A percentile compares a stretch with the other conserved stretches of the same genome.
Conservation (phyloP, 2,329 filamentous ascomycete genomes). For the Xylariaceae sp. region DNA sequence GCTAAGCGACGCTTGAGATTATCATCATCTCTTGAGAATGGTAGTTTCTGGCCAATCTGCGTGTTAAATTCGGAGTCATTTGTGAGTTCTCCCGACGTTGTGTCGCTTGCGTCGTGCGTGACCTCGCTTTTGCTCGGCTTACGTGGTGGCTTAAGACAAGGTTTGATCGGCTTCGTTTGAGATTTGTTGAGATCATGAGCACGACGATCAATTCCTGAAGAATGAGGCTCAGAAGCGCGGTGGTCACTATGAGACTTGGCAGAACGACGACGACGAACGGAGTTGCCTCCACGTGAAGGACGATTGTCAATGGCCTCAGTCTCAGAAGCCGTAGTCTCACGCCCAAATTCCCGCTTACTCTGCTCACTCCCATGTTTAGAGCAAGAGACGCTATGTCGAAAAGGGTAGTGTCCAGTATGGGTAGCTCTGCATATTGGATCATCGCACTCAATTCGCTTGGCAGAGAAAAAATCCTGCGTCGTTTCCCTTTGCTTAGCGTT, state of each 20-base stretch:
- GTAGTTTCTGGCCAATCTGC: neutral
- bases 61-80: neutral
- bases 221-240: conserved; percentile 35
- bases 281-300: conserved; percentile 4
- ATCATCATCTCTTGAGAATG: neutral
- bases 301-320: conserved; percentile 1
- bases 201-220: conserved; percentile 17
- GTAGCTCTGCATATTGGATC: conserved; percentile 30
- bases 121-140: neutral
- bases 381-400: conserved; percentile 34
- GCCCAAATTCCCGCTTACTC: conserved; percentile 8
- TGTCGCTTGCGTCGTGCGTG: neutral
- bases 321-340: neutral
- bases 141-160: neutral
- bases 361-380: conserved; percentile 23
- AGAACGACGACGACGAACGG: conserved; percentile 27
- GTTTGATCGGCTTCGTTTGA: neutral
- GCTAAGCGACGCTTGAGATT: conserved; percentile 21
- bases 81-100: neutral
- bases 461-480: neutral
- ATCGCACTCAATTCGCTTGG: conserved; percentile 25
- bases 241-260: conserved; percentile 33
- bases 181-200: conserved; percentile 10
- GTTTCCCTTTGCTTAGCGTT: conserved; percentile 5
- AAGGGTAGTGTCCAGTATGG: conserved; percentile 28